Evolutionary conservation across 2,329 filamentous ascomycete genomes (phyloP).

Genomic region (Waltergamsia citrina): DNA sequence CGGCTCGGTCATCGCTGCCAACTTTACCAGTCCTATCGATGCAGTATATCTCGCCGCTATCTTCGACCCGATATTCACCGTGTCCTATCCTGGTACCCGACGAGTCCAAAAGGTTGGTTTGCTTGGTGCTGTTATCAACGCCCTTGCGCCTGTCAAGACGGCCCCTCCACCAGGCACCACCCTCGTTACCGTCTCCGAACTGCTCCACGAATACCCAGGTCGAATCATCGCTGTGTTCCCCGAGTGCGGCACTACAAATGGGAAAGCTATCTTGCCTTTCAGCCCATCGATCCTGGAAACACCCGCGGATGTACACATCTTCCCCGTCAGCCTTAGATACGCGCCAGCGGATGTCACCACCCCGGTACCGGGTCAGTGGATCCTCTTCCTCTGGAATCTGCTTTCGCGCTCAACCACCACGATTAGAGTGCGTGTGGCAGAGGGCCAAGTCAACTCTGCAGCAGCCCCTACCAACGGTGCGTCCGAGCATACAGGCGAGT

Average conservation of each 20-base stretch:
- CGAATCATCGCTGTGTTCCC: conserved; percentile 82
- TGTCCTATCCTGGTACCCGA: conserved; percentile 66
- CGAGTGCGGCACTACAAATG: conserved; percentile 91
- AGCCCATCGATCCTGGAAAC: conserved; percentile 66
- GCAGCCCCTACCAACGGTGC: conserved; percentile 24
- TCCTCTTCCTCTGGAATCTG: conserved; percentile 74
- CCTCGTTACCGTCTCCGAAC: conserved; percentile 50
- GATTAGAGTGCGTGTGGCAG: conserved; percentile 84
- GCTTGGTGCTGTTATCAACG: conserved; percentile 62
- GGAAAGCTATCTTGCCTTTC: conserved; percentile 77
- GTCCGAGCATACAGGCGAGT: conserved; percentile 14
- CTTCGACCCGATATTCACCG: conserved; percentile 91
- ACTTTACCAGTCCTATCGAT: conserved; percentile 88
- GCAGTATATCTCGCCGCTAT: conserved; percentile 89
- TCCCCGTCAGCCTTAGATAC: conserved; percentile 85
- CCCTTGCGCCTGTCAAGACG: conserved; percentile 52
- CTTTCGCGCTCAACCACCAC: conserved; percentile 78
- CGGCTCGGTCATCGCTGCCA: conserved; percentile 76
- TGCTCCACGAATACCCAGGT: conserved; percentile 60
- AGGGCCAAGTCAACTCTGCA: conserved; percentile 51
- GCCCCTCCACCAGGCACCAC: conserved; percentile 32
- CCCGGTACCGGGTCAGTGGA: conserved; percentile 67
- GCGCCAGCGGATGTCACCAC: conserved; percentile 85
- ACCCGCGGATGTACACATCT: conserved; percentile 63
- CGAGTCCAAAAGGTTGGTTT: conserved; percentile 72